Base-by-base conservation (phyloP, 441 rosid species). In the Erysimum pusillum region DNA sequence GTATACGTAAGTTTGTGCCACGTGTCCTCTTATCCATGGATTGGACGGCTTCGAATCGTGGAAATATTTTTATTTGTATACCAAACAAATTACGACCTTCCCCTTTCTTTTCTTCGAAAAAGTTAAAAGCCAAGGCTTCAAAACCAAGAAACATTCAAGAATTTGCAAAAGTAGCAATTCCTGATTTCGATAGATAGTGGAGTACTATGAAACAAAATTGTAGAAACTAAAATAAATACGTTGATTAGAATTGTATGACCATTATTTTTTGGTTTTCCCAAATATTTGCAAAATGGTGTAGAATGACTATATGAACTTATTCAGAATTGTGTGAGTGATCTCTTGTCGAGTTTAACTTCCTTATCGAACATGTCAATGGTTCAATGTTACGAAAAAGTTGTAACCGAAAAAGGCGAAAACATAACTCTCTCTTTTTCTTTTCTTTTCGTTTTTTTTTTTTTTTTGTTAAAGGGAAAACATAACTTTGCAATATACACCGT, bases 21-120 rank as follows among this genome's bases (percentile, higher is more conserved):
- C 77, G 81, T 71, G 80, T 77, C 42, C 0, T 10, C 3, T 58
- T 12, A 48, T 71, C 73, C 73, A 22, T 77, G 69, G 76, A 49
- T 49, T 77, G 81, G 81, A 71, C 81, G 81, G 81, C 76, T 77
- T 77, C 11, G 45, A 39, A 65, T 71, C 46, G 31, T 71, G 56
- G 46, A 49, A 49, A 7, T 52, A 44, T 31, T 67, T 12, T 58
- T 28, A 28, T 39, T 31, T 34, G 67, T 71, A 56, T 48, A 58
- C 72, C 68, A 65, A 63, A 76, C n/a, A n/a, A n/a, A n/a, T n/a
- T n/a, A n/a, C n/a, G n/a, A n/a, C n/a, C n/a, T 53, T 52, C 20
- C 22, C 49, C 11, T 2, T 62, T 35, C 67, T 36, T 69, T 18
- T 48, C 13, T 56, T 63, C 32, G 13, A 63, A 15, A 63, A 69